Evolutionary conservation across 2,329 filamentous ascomycete genomes (phyloP).

Genomic region (Stachybotrys chlorohalonatus): DNA sequence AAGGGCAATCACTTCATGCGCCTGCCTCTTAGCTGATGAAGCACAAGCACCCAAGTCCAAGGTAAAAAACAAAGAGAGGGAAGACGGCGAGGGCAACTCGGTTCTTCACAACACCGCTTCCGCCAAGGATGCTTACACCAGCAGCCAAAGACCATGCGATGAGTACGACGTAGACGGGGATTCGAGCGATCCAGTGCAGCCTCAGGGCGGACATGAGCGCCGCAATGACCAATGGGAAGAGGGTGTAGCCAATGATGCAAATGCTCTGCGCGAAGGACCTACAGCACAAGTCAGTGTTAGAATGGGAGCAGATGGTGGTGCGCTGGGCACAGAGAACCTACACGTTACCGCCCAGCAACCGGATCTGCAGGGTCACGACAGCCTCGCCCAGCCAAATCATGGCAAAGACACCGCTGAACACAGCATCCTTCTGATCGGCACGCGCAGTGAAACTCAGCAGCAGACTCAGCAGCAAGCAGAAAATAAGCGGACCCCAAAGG

Average conservation of each 20-base stretch:
- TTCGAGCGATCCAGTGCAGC: constrained; percentile 70
- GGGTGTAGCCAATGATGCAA: constrained; percentile 96
- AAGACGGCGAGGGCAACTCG: constrained; percentile 90
- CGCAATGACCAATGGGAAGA: constrained; percentile 93
- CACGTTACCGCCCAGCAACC: constrained; percentile 94
- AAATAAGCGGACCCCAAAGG: constrained; percentile 92
- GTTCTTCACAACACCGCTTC: constrained; percentile 92
- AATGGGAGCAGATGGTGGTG: background rate
- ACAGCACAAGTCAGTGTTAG: constrained; percentile 1
- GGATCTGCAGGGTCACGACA: constrained; percentile 96
- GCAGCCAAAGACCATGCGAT: constrained; percentile 91
- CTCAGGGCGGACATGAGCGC: constrained; percentile 77
- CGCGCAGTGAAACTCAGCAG: constrained; percentile 77
- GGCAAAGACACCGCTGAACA: constrained; percentile 94
- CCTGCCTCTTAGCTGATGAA: constrained; percentile 68
- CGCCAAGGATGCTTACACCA: constrained; percentile 89
- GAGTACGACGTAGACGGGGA: constrained; percentile 84
- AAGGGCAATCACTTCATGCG: background rate
- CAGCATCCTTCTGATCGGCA: constrained; percentile 71
- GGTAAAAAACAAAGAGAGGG: constrained; percentile 89
- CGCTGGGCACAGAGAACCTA: constrained; percentile 38
- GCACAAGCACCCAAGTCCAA: constrained; percentile 86
- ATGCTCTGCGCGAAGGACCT: constrained; percentile 97
- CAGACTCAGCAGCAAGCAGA: constrained; percentile 81
- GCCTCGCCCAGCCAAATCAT: constrained; percentile 96